phyloP scores from a whole-genome alignment of 129 eudicot genomes.

The Tanacetum coccineum region DNA sequence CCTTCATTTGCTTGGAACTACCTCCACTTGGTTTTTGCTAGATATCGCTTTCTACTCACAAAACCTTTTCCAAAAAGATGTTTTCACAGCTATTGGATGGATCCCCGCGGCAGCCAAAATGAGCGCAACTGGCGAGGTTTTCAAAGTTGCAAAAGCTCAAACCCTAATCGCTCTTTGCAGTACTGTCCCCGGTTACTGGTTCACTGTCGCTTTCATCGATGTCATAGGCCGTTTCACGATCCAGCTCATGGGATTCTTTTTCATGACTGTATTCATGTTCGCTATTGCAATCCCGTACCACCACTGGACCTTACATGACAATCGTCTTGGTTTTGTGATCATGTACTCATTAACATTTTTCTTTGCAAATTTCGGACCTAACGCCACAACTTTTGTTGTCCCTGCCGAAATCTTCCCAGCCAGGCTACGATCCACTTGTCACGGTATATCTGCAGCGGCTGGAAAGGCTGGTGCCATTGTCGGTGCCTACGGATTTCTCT shows the following conservation, averaged over 20 bases:
- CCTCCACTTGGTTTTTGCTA: constrained; percentile 33
- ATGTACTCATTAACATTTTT: constrained; percentile 40
- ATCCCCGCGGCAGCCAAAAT: not conserved
- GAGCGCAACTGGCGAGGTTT: constrained; percentile 25
- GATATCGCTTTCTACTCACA: constrained; percentile 40
- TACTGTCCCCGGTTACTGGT: constrained; percentile 46
- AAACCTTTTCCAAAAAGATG: constrained; percentile 29
- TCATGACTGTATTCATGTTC: constrained; percentile 35
- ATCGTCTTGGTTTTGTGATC: constrained; percentile 23
- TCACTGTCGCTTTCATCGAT: constrained; percentile 31
- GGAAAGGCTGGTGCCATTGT: constrained; percentile 16
- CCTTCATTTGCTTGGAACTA: constrained; percentile 34
- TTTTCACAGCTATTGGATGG: not conserved
- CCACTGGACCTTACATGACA: not conserved
- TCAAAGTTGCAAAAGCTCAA: constrained; percentile 26
- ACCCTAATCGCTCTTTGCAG: constrained; percentile 31
- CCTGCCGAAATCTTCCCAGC: constrained; percentile 48
- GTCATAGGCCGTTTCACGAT: constrained; percentile 39
- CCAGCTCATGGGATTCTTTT: constrained; percentile 43
- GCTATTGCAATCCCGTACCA: constrained; percentile 26
- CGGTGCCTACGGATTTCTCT: not conserved
- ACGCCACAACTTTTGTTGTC: constrained; percentile 39
- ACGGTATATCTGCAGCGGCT: constrained; percentile 38
- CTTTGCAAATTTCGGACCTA: constrained; percentile 46
- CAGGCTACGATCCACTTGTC: constrained; percentile 40